Conservation (phyloP, 176 grass and related monocot genomes). For the Zea mays region DNA sequence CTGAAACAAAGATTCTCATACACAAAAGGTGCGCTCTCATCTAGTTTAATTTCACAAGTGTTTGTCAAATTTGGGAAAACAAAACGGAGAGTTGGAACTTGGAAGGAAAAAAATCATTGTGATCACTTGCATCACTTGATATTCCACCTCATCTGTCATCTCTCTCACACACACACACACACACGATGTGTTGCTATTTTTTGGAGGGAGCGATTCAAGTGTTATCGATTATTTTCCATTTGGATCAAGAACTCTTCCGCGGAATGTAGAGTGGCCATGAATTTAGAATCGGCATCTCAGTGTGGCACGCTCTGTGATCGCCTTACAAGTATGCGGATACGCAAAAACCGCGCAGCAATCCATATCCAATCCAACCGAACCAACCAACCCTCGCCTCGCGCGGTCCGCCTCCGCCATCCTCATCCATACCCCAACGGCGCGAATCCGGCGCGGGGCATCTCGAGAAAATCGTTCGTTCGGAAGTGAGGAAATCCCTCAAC, state of each 20-base stretch:
- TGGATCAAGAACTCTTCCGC: not conserved
- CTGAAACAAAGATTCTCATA: not conserved
- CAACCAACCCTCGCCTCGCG: not conserved
- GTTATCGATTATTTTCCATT: not conserved
- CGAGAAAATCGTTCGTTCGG: not conserved
- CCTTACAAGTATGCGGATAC: not conserved
- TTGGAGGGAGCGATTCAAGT: not conserved
- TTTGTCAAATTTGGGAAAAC: not conserved
- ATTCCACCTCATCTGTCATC: not conserved
- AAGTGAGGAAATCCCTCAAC: constrained; percentile 2
- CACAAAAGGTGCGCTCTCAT: not conserved
- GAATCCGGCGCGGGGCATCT: not conserved
- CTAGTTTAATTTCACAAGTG: not conserved
- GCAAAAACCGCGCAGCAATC: not conserved
- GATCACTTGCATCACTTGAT: not conserved
- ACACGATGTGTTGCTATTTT: not conserved
- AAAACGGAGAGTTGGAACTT: not conserved
- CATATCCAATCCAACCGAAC: not conserved
- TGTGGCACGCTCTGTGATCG: not conserved
- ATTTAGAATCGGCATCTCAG: not conserved
- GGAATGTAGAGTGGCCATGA: not conserved
- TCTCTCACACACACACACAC: too few species aligned
- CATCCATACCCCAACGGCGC: not conserved
- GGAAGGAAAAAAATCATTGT: not conserved
- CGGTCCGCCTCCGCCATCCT: too few species aligned